Evolutionary conservation across 108 stramenopile species (phyloP).

Genomic region (Cyclotella sp.): DNA sequence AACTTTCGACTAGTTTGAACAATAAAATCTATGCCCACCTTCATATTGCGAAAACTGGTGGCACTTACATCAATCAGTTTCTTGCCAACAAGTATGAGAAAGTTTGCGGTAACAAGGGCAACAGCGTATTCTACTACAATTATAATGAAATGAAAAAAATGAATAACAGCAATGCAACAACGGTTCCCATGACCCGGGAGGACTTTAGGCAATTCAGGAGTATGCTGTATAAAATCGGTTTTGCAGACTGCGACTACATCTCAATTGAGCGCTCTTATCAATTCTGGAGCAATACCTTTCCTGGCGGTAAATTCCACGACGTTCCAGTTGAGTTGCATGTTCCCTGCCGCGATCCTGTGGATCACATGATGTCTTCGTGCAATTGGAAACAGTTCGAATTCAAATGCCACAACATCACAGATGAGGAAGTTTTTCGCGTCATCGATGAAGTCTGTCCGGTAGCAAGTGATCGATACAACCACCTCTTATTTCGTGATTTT

Average conservation of each 20-base stretch:
- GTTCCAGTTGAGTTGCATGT: constrained; percentile 38
- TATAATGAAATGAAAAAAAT: constrained; percentile 17
- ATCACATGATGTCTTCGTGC: constrained; percentile 47
- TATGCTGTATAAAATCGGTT: constrained; percentile 41
- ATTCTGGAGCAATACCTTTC: constrained; percentile 8
- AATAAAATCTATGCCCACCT: constrained; percentile 30
- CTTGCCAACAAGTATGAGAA: constrained; percentile 33
- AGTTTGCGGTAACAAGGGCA: constrained; percentile 48
- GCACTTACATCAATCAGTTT: constrained; percentile 32
- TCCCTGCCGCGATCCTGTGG: constrained; percentile 41
- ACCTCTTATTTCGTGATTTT: constrained; percentile 2
- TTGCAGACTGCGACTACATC: constrained; percentile 44
- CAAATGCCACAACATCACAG: constrained; percentile 14
- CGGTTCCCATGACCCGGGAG: neutral
- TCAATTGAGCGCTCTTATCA: neutral
- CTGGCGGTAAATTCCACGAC: constrained; percentile 1
- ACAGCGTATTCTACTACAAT: constrained; percentile 24
- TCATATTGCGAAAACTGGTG: constrained; percentile 52
- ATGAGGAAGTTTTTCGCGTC: constrained; percentile 18
- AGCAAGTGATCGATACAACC: neutral
- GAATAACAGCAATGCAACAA: neutral
- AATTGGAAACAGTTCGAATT: constrained; percentile 10
- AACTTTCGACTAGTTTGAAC: neutral
- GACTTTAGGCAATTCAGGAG: neutral
- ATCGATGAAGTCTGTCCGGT: constrained; percentile 11